Conservation (phyloP, 441 rosid genomes). For the Euphorbia schlechtendalii region DNA sequence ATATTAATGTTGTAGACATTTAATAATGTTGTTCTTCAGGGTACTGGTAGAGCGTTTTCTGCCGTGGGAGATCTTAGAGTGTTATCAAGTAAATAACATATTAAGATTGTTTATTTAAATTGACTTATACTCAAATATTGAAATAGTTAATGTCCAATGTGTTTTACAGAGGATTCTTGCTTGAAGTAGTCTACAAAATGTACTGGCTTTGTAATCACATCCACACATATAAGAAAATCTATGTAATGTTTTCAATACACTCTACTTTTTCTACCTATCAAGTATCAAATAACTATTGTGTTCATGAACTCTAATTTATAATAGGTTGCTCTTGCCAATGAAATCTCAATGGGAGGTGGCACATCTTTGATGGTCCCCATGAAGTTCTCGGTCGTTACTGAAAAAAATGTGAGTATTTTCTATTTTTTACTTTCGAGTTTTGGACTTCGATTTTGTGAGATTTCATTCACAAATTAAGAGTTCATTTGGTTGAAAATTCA, state of each 20-base stretch:
- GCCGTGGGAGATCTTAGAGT: constrained; percentile 92
- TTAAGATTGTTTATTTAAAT: background rate
- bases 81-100: constrained; percentile 47
- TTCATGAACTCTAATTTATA: constrained; percentile 4
- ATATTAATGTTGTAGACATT: constrained; percentile 10
- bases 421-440: no score
- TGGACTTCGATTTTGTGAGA: no score
- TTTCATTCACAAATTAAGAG: no score
- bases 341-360: no score
- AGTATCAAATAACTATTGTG: background rate
- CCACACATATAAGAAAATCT: constrained; percentile 75
- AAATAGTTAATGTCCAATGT: background rate
- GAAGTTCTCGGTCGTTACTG: constrained; percentile 89
- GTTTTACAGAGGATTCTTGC: constrained; percentile 74
- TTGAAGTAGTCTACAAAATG: constrained; percentile 87
- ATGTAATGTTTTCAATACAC: constrained; percentile 29
- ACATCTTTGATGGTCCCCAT: constrained; percentile 84
- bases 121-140: background rate
- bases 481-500: no score
- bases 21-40: constrained; percentile 37
- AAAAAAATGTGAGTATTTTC: constrained; percentile 62
- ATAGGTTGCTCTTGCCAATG: constrained; percentile 78
- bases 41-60: constrained; percentile 85
- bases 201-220: constrained; percentile 93
- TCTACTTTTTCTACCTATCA: no score